A percentile compares a stretch with the other conserved stretches of the same genome.
Evolutionary conservation across 768 basidiomycete genomes (phyloP).

Genomic region (Suillus ampliporus): DNA sequence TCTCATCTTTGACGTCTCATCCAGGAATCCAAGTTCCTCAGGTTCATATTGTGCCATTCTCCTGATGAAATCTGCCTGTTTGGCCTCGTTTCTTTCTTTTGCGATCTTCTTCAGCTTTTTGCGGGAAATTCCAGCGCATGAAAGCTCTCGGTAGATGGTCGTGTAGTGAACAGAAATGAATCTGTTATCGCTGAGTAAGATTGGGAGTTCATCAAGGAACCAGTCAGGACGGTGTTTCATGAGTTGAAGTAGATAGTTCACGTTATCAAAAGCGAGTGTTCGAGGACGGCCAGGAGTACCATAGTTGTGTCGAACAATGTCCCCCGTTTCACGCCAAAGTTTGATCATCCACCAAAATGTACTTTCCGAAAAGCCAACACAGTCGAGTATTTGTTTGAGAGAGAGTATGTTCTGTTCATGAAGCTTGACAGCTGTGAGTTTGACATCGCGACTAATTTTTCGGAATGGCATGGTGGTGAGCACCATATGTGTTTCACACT

Average conservation of each 20-base stretch:
- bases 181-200: constrained; percentile 11
- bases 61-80: constrained; percentile 29
- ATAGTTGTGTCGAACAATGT: constrained; percentile 11
- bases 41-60: constrained; percentile 36
- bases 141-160: constrained; percentile 38
- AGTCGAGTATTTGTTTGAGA: constrained; percentile 27
- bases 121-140: constrained; percentile 26
- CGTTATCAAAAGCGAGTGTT: constrained; percentile 16
- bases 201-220: constrained; percentile 42
- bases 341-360: constrained; percentile 30
- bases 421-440: constrained; percentile 8
- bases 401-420: background rate
- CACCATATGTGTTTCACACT: background rate
- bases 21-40: constrained; percentile 42
- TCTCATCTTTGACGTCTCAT: constrained; percentile 41
- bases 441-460: constrained; percentile 7
- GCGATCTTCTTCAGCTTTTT: constrained; percentile 44
- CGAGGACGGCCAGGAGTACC: background rate
- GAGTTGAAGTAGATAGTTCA: constrained; percentile 31
- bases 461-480: background rate
- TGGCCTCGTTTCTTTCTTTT: constrained; percentile 31
- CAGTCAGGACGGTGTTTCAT: constrained; percentile 32
- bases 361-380: constrained; percentile 25
- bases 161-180: constrained; percentile 42
- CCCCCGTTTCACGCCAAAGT: constrained; percentile 17